These are phyloP conservation scores for Brassica carinata DNA, from an alignment of 345 rosid genomes.

Conservation along the genomic window DNA sequence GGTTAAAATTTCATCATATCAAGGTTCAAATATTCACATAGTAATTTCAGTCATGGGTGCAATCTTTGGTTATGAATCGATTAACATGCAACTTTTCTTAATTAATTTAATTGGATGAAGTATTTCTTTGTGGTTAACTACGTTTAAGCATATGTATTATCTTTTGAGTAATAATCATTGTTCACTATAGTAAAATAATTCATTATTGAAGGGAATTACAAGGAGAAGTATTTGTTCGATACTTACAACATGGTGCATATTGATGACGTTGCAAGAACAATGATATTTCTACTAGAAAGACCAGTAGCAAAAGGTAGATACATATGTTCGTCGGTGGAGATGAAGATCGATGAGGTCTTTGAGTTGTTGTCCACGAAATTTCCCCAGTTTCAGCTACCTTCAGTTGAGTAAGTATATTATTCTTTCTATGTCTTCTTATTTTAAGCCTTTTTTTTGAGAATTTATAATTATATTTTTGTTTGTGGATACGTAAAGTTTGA, in stretches of 20 bases:
- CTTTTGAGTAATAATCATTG: conserved; percentile 1
- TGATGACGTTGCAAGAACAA: conserved; percentile 59
- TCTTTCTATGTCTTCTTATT: not conserved
- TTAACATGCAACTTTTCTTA: not conserved
- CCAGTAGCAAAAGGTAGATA: conserved; percentile 58
- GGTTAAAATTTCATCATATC: not conserved
- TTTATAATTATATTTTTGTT: not conserved
- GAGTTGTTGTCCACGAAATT: conserved; percentile 42
- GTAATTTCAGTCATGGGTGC: not conserved
- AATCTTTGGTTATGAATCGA: not conserved
- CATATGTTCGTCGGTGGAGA: conserved; percentile 47
- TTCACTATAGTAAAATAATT: not conserved
- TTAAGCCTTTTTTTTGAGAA: not conserved
- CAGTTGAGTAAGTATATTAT: conserved; percentile 47
- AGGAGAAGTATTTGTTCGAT: conserved; percentile 36
- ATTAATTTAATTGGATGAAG: not conserved
- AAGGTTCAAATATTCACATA: not conserved
- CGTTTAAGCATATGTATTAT: not conserved
- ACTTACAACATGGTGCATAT: conserved; percentile 48
- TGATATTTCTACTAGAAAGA: conserved; percentile 53
- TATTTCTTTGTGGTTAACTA: not conserved
- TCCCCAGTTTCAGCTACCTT: conserved; percentile 49
- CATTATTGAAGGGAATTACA: conserved; percentile 27
- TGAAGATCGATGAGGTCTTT: conserved; percentile 45
- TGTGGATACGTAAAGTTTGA: conserved; percentile 17